Base-by-base conservation (phyloP, 176 grass and related monocot genomes). In the Calamus simplicifolius region DNA sequence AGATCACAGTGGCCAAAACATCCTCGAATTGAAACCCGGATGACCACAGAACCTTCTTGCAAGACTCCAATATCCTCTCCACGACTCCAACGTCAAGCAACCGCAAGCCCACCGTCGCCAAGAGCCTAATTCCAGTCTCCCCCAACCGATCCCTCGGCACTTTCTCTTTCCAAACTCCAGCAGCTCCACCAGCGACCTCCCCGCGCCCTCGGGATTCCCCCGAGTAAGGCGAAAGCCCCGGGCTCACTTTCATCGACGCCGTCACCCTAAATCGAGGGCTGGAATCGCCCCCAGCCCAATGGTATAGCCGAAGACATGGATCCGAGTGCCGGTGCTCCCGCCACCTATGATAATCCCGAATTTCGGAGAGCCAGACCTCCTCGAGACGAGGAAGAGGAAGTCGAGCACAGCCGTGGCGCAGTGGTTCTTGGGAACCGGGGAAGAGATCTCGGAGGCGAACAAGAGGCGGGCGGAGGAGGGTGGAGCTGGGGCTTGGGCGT, bases 31-130 rank as follows among this genome's bases (percentile, higher is more conserved):
- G 64, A 68, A 97, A 91, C 0, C 78, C 72, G 3, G 87, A 97
- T 2, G 13, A 53, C 48, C 74, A 77, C 63, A 88, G 73, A 64
- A 91, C 21, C 19, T 76, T 67, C 79, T 80, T 82, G 72, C 87
- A 97, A 26, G 92, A 91, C 38, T 80, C 68, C 65, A 97, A 25
- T 27, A 97, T 54, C 18, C 72, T 63, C 67, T 88, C 69, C 17
- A 58, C 68, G 35, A 48, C 50, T 14, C 30, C 75, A 5, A 62
- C 25, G 53, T 91, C 75, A 0, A 97, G 71, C 58, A 97, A 43
- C 19, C 92, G 76, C 57, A 91, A 73, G n/a, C 92, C 87, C 0
- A 72, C 87, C 3, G 92, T 97, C 52, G 84, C 92, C 92, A 97
- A 82, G 38, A 97, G 75, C 66, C 92, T 67, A 56, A 97, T 74